phyloP scores from a whole-genome alignment of 1,139 yeast genomes.

The Candida tetrigidarum region DNA sequence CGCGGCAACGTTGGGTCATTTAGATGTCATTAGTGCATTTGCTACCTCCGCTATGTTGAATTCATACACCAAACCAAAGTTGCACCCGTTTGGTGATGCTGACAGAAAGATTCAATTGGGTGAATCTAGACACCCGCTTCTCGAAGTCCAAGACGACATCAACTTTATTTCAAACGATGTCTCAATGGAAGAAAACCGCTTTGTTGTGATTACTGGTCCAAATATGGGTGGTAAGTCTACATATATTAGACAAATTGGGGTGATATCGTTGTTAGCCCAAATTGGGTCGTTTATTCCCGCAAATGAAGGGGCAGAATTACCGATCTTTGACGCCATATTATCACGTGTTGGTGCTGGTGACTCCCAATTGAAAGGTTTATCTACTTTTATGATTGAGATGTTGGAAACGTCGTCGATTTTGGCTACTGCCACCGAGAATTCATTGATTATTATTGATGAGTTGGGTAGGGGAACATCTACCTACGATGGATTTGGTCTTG shows the following conservation, averaged over 20 bases:
- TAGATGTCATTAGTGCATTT: slow-evolving; percentile 85
- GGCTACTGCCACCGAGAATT: slow-evolving; percentile 81
- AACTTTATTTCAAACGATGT: slow-evolving; percentile 90
- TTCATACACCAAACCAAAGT: slow-evolving; percentile 74
- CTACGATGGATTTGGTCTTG: slow-evolving; percentile 96
- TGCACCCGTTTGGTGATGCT: slow-evolving; percentile 46
- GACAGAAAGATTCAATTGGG: slow-evolving; percentile 59
- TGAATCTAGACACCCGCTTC: slow-evolving; percentile 90
- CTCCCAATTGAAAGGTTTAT: slow-evolving; percentile 93
- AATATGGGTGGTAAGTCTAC: slow-evolving; percentile 99
- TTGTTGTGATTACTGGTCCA: slow-evolving; percentile 92
- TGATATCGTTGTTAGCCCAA: slow-evolving; percentile 87
- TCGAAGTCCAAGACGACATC: slow-evolving; percentile 89
- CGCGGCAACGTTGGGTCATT: slow-evolving; percentile 64
- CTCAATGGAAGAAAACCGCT: slow-evolving; percentile 40
- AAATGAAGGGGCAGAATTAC: slow-evolving; percentile 60
- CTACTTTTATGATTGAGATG: slow-evolving; percentile 99
- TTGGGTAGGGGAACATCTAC: slow-evolving; percentile 97
- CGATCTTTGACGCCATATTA: slow-evolving; percentile 86
- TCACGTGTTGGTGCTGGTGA: slow-evolving; percentile 99
- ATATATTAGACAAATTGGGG: slow-evolving; percentile 90
- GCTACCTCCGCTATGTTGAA: slow-evolving; percentile 81
- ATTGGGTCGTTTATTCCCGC: slow-evolving; percentile 89
- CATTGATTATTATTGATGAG: slow-evolving; percentile 91
- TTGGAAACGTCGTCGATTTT: slow-evolving; percentile 91